Conservation (phyloP, 768 basidiomycete species). For the Lentinula boryana region DNA sequence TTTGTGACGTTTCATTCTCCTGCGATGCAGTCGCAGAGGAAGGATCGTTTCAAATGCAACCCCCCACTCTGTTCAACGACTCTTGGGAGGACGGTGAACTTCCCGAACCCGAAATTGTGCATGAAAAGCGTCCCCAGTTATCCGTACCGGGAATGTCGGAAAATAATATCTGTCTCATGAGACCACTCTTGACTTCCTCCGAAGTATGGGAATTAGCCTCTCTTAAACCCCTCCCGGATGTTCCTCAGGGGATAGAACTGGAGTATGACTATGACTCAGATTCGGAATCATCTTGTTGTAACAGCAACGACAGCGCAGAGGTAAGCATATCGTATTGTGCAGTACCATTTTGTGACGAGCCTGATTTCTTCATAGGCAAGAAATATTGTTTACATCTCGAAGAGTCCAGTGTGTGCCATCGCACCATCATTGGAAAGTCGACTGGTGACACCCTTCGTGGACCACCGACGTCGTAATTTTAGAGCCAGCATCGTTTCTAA, state of each 20-base stretch:
- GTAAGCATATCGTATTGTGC: not conserved
- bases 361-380: not conserved
- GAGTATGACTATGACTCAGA: not conserved
- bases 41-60: not conserved
- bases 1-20: conserved; percentile 12
- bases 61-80: not conserved
- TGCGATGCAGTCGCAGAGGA: conserved; percentile 1
- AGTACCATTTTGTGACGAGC: not conserved
- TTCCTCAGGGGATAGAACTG: not conserved
- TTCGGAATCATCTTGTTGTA: not conserved
- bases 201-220: not conserved
- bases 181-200: not conserved
- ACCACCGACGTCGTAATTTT: not conserved
- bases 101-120: not conserved
- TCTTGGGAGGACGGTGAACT: not conserved
- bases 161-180: not conserved
- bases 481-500: not conserved
- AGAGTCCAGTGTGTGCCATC: not conserved
- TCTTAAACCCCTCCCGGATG: not conserved
- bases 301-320: not conserved
- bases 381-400: not conserved
- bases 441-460: not conserved
- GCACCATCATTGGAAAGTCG: not conserved
- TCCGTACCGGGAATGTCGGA: not conserved
- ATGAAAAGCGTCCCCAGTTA: not conserved